Evolutionary conservation across 108 stramenopile genomes (phyloP).

Genomic region (Licmophora abbreviata): DNA sequence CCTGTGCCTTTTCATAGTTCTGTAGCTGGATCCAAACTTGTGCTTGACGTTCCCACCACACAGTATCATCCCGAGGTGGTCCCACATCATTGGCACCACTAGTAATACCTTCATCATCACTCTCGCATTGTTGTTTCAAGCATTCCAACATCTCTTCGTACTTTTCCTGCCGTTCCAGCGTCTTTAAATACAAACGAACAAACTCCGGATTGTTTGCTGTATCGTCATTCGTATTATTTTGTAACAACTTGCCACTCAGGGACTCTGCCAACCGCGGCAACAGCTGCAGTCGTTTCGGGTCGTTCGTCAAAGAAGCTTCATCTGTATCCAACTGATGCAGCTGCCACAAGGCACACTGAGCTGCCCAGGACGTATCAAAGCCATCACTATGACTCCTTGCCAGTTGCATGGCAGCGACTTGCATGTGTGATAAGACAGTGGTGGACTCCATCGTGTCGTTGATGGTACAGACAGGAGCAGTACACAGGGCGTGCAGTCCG

Average conservation of each 20-base stretch:
- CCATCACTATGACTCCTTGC: constrained; percentile 13
- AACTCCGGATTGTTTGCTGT: constrained; percentile 7
- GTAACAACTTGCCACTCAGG: constrained; percentile 33
- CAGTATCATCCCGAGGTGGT: constrained; percentile 8
- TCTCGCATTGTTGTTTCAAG: too few relatives aligned
- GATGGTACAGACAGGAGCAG: too few relatives aligned
- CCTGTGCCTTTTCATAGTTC: constrained; percentile 27
- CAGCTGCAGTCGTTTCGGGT: constrained; percentile 26
- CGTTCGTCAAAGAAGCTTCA: constrained; percentile 10
- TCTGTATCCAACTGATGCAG: constrained; percentile 15
- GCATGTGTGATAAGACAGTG: too few relatives aligned
- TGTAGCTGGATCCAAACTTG: constrained; percentile 22
- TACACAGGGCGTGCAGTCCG: too few relatives aligned
- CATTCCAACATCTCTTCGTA: constrained; percentile 41
- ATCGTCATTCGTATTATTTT: constrained; percentile 7
- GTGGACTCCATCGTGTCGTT: too few relatives aligned
- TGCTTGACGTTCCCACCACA: constrained; percentile 23
- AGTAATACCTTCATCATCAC: too few relatives aligned
- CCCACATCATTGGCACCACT: constrained; percentile 7
- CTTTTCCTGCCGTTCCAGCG: constrained; percentile 46
- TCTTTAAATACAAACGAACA: constrained; percentile 33
- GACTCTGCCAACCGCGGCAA: constrained; percentile 71
- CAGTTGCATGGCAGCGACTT: constrained; percentile 29
- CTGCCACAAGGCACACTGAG: constrained; percentile 42
- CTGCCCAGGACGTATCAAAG: constrained; percentile 32